phyloP scores from a whole-genome alignment of 176 grass and related monocot genomes.

The Juncus effusus region DNA sequence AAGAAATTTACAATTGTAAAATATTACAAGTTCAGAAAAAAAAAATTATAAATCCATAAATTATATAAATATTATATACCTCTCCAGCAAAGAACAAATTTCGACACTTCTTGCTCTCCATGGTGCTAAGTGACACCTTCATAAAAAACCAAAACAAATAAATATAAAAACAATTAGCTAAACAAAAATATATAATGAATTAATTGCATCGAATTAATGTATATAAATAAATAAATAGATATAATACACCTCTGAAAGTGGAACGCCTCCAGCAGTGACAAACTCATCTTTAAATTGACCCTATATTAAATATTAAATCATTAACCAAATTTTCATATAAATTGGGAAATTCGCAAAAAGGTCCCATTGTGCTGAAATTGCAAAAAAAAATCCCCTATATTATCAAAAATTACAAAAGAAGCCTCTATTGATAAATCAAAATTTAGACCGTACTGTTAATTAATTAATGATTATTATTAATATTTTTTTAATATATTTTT shows the following conservation, averaged over 20 bases:
- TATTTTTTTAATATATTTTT: too few relatives aligned
- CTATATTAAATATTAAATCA: slow-evolving; percentile 35
- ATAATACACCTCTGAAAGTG: slow-evolving; percentile 55
- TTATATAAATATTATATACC: slow-evolving; percentile 38
- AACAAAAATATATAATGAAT: slow-evolving; percentile 1
- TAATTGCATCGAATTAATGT: neutral
- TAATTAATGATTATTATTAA: too few relatives aligned
- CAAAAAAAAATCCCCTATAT: too few relatives aligned
- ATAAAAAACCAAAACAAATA: slow-evolving; percentile 13
- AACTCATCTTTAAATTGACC: slow-evolving; percentile 99
- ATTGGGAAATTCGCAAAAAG: too few relatives aligned
- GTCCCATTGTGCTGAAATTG: too few relatives aligned
- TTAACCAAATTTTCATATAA: slow-evolving; percentile 21
- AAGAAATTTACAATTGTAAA: slow-evolving; percentile 24
- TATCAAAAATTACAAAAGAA: too few relatives aligned
- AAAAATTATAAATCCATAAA: neutral
- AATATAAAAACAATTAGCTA: too few relatives aligned
- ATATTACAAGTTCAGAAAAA: slow-evolving; percentile 16
- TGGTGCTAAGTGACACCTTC: slow-evolving; percentile 68
- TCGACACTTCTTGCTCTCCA: slow-evolving; percentile 83
- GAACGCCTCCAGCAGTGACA: slow-evolving; percentile 86
- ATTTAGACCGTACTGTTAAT: too few relatives aligned
- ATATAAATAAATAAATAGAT: neutral
- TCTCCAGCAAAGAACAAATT: slow-evolving; percentile 96
- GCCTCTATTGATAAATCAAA: too few relatives aligned